Percentiles rank a stretch among this genome's conserved stretches.
These are phyloP conservation scores for Brassica rapa DNA, from an alignment of 345 rosid genomes.

Conservation along the genomic window DNA sequence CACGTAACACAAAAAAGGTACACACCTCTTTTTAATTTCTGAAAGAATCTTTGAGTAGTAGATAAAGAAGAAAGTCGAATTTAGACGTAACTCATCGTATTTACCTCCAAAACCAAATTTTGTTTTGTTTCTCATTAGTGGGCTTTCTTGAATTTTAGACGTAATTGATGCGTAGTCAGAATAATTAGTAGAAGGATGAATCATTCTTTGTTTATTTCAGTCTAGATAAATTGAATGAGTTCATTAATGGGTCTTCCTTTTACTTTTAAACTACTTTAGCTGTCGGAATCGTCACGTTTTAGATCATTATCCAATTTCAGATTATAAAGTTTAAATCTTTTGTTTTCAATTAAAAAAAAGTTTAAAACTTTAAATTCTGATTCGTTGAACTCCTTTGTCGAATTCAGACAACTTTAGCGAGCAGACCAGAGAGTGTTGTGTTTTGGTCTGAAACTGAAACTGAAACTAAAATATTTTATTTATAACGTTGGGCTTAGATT, in stretches of 20 bases:
- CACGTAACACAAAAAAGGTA: background rate
- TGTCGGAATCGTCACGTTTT: slow-evolving; percentile 9
- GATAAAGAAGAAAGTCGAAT: background rate
- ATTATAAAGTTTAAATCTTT: background rate
- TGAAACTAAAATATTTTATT: background rate
- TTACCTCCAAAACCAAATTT: slow-evolving; percentile 5
- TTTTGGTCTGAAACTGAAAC: background rate
- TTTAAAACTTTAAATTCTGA: background rate
- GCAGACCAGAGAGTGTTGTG: background rate
- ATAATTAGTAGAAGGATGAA: background rate
- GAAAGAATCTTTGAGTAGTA: slow-evolving; percentile 6
- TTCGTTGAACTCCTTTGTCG: slow-evolving; percentile 3
- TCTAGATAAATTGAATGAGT: background rate
- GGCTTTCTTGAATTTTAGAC: slow-evolving; percentile 5
- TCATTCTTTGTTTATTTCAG: slow-evolving; percentile 2
- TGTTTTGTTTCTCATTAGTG: background rate
- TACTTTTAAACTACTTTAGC: background rate
- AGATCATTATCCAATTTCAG: slow-evolving; percentile 2
- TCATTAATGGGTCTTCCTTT: background rate
- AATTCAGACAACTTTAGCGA: slow-evolving; percentile 14
- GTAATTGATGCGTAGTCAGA: slow-evolving; percentile 24
- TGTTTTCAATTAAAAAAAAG: background rate
- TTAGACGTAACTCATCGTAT: slow-evolving; percentile 17
- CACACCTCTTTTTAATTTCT: background rate
- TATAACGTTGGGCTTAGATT: slow-evolving; percentile 4